Conservation (phyloP, 495 filamentous ascomycete genomes). For the Hypoxylon trugodes region DNA sequence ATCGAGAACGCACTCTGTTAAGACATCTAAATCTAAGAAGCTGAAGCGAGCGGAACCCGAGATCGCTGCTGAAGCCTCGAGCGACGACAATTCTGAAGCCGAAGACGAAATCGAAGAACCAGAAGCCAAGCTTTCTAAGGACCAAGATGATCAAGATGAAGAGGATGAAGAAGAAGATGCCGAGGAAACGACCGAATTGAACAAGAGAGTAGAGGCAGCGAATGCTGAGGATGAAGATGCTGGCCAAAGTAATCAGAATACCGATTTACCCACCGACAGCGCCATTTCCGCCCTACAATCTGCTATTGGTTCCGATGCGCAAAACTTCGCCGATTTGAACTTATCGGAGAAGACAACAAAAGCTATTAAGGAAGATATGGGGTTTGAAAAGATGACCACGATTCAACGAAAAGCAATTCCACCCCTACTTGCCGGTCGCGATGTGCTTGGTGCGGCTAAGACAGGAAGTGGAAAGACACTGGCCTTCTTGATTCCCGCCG, state of each 20-base stretch:
- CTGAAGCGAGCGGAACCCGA: constrained; percentile 41
- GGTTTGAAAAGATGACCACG: constrained; percentile 94
- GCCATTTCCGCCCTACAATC: constrained; percentile 40
- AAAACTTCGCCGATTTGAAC: constrained; percentile 79
- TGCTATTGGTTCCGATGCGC: constrained; percentile 44
- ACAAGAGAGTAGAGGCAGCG: constrained; percentile 37
- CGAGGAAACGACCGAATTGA: constrained; percentile 29
- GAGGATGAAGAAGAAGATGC: constrained; percentile 28
- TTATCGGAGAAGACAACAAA: constrained; percentile 87
- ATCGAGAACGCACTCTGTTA: constrained; percentile 15
- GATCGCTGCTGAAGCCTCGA: constrained; percentile 22
- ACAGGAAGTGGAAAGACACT: constrained; percentile 97
- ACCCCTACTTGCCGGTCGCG: constrained; percentile 82
- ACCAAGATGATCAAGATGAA: constrained; percentile 32
- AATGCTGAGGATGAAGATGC: constrained; percentile 41
- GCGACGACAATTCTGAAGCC: constrained; percentile 30
- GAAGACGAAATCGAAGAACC: constrained; percentile 43
- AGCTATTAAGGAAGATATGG: constrained; percentile 84
- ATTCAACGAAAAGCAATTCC: constrained; percentile 91
- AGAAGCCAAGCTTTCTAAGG: constrained; percentile 31
- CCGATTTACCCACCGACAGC: constrained; percentile 26
- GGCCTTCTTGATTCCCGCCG: constrained; percentile 90
- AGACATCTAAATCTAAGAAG: constrained; percentile 43
- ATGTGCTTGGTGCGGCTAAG: constrained; percentile 96
- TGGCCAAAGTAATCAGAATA: constrained; percentile 32